These are phyloP conservation scores for Castanea crenata DNA, from an alignment of 306 rosid species.

Conservation along the genomic window DNA sequence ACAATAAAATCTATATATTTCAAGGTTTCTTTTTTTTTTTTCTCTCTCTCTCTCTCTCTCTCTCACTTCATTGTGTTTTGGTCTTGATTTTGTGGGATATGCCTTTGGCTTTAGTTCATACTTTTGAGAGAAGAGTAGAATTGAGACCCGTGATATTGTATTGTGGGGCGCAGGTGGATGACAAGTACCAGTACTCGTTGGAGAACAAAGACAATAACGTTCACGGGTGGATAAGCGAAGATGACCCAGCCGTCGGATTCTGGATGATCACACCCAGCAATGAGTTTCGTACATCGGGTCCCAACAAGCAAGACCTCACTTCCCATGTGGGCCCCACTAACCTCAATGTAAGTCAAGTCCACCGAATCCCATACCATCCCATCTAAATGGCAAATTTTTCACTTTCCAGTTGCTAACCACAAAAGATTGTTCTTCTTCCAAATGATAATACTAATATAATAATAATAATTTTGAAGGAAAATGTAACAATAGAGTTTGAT, in stretches of 20 bases:
- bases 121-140: constrained; percentile 11
- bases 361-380: background rate
- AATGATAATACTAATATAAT: too few species aligned
- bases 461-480: too few species aligned
- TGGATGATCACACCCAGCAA: constrained; percentile 83
- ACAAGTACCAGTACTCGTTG: constrained; percentile 73
- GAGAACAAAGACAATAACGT: constrained; percentile 50
- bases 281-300: constrained; percentile 74
- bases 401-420: background rate
- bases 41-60: too few species aligned
- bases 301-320: constrained; percentile 83
- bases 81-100: background rate
- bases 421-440: too few species aligned
- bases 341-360: constrained; percentile 54
- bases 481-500: too few species aligned
- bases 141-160: background rate
- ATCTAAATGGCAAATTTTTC: background rate
- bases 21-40: too few species aligned
- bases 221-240: constrained; percentile 63
- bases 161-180: constrained; percentile 65
- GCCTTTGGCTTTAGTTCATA: background rate
- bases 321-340: constrained; percentile 77
- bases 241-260: constrained; percentile 46
- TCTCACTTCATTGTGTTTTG: too few species aligned
- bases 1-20: background rate